A percentile compares a stretch with the other conserved stretches of the same genome.
Evolutionary conservation across 2,329 filamentous ascomycete genomes (phyloP).

Genomic region (Penicillium capsulatum): DNA sequence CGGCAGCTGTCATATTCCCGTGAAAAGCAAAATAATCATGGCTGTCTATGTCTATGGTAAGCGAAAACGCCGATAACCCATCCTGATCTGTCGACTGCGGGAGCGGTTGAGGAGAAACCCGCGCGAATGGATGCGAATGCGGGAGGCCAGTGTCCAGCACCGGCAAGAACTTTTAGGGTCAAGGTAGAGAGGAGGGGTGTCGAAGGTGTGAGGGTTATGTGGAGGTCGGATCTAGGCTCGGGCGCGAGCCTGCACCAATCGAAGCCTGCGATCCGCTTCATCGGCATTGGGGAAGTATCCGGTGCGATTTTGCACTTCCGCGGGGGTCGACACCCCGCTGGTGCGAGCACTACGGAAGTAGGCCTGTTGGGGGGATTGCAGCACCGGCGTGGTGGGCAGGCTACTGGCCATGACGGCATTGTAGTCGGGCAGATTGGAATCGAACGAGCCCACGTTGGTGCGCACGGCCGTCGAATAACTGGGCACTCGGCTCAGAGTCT

Average conservation of each 20-base stretch:
- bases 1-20: slow-evolving; percentile 9
- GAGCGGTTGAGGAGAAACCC: background rate
- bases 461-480: slow-evolving; percentile 72
- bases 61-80: slow-evolving; percentile 11
- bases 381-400: slow-evolving; percentile 24
- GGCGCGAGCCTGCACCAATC: slow-evolving; percentile 39
- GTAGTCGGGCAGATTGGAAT: slow-evolving; percentile 61
- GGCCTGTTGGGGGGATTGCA: slow-evolving; percentile 39
- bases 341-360: slow-evolving; percentile 35
- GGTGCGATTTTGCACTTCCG: slow-evolving; percentile 26
- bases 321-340: slow-evolving; percentile 30
- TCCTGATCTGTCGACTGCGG: slow-evolving; percentile 2
- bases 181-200: background rate
- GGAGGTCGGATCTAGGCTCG: too few species aligned
- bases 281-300: slow-evolving; percentile 29
- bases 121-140: background rate
- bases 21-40: slow-evolving; percentile 13
- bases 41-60: slow-evolving; percentile 16
- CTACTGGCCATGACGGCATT: slow-evolving; percentile 48
- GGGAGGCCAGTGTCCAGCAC: slow-evolving; percentile 19
- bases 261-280: slow-evolving; percentile 39
- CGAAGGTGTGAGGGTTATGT: slow-evolving; percentile 13
- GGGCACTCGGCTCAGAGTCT: slow-evolving; percentile 66
- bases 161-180: slow-evolving; percentile 6
- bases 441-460: slow-evolving; percentile 55